Base-by-base conservation (phyloP, 2,329 filamentous ascomycete species). In the Mycogone perniciosa region DNA sequence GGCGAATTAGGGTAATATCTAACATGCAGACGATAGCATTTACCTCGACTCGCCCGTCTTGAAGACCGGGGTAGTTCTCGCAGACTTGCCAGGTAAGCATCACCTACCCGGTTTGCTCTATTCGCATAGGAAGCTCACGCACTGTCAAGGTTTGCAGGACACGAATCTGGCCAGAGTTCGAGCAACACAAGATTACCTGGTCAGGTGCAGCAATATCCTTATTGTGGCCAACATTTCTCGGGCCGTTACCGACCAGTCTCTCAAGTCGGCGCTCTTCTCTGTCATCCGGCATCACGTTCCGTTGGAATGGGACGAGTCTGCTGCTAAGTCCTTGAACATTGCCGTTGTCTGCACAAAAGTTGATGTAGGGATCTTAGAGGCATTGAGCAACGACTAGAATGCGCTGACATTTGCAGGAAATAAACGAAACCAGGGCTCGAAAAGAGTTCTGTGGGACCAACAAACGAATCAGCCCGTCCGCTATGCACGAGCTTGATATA, bases 161-260 rank as follows among this genome's bases (percentile, higher is more conserved):
- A 65, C 65, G 1, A 68, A 69, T 52, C 44, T 67, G 33, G 67
- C 67, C 9, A 59, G 67, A 52, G 63, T 69, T 2, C 55, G 59
- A 49, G 60, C 60, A 6, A 67, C 67, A n/a, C 61, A 68, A 35
- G 60, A 61, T 26, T 69, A 68, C 46, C 59, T 68, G 4, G 52
- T 65, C 33, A 62, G 59, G 29, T 69, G 66, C 56, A 62, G 68
- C 43, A 62, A 63, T 20, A 57, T 70, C 7, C 60, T 70, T 10
- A 59, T 68, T 10, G 66, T 67, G 3, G 59, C 64, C 8, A 64
- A 65, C 11, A 69, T 69, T 43, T 57, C 60, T 9, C 56, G 66
- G 3, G 66, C 62, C 4, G 60, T 66, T 8, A 67, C 61, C 3
- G 58, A 68, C 38, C 57, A 62, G 44, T 67, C 64, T 4, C 50